Conservation (phyloP, 352 stramenopile species). For the Phytophthora ramorum region DNA sequence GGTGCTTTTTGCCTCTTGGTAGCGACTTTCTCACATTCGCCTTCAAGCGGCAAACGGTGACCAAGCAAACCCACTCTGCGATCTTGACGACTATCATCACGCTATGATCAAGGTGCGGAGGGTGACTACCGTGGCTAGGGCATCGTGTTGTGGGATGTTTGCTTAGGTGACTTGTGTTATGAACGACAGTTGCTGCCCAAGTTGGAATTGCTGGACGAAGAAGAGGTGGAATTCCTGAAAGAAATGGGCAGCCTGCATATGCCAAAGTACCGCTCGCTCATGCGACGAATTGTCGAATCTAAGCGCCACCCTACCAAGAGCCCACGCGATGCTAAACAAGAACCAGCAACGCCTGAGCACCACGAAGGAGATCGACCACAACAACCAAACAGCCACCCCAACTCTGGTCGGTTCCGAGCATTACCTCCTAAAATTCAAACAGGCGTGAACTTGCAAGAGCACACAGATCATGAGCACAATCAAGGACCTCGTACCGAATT, state of each 20-base stretch:
- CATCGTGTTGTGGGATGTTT: background rate
- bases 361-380: background rate
- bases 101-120: conserved; percentile 45
- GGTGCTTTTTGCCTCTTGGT: background rate
- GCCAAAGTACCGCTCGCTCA: conserved; percentile 66
- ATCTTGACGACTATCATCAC: conserved; percentile 65
- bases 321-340: conserved; percentile 13
- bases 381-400: conserved; percentile 3
- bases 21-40: conserved; percentile 66
- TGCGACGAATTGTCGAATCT: conserved; percentile 43
- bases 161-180: background rate
- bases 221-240: conserved; percentile 67
- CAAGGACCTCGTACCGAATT: background rate
- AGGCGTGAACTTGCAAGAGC: background rate
- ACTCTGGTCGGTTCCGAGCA: background rate
- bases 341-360: background rate
- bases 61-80: conserved; percentile 71
- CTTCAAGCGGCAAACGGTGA: conserved; percentile 64
- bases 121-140: no score
- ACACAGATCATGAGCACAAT: background rate
- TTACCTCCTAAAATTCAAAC: conserved; percentile 6
- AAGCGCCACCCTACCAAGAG: conserved; percentile 21
- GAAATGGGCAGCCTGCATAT: conserved; percentile 69
- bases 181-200: no score
- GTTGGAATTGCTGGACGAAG: conserved; percentile 68